Base-by-base conservation (phyloP, 2,329 filamentous ascomycete genomes). In the Pyrenophora tritici-repentis region DNA sequence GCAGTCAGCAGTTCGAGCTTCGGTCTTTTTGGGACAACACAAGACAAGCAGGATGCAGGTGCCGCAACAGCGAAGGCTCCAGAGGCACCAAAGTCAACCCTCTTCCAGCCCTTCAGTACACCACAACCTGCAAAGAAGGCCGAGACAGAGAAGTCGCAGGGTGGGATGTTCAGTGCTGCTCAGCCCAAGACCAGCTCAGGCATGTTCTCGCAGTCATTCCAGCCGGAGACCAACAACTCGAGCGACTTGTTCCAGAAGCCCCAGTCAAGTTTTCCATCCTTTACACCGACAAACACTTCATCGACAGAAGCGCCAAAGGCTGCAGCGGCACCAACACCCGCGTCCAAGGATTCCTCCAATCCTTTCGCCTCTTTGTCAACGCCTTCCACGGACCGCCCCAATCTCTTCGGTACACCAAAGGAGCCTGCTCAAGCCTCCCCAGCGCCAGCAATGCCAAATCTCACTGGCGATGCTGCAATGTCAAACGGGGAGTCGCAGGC, bases 91-190 rank as follows among this genome's bases (percentile, higher is more conserved):
- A 62, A 61, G 35, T 44, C 56, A 1, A 59, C 46, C 44, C 6
- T 63, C 7, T 66, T 64, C 50, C 55, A 59, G 26, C 58, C 58
- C 5, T 66, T 66, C 37, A 63, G 55, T 43, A 66, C 61, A 35
- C 59, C 63, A 33, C 63, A 66, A 41, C 59, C 61, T 4, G 49
- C 55, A 9, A 64, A 62, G 50, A 58, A 50, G 1, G 22, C 43
- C 9, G 52, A 61, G n/a, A 37, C 39, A 8, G 59, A 61, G 9
- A 58, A 58, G 36, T 42, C 55, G 2, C 49, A 58, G 33, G 50
- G 52, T 29, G 54, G 61, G 20, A 39, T 61, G 14, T 63, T 65
- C 44, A 59, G 40, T 12, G 54, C 59, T 3, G 57, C 59, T 17
- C 62, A 62, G 29, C 61, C 61, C 34, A 62, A 65, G 34, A 54